Evolutionary conservation across 2,329 filamentous ascomycete genomes (phyloP).

Genomic region (Fusarium sterilihyphosum): DNA sequence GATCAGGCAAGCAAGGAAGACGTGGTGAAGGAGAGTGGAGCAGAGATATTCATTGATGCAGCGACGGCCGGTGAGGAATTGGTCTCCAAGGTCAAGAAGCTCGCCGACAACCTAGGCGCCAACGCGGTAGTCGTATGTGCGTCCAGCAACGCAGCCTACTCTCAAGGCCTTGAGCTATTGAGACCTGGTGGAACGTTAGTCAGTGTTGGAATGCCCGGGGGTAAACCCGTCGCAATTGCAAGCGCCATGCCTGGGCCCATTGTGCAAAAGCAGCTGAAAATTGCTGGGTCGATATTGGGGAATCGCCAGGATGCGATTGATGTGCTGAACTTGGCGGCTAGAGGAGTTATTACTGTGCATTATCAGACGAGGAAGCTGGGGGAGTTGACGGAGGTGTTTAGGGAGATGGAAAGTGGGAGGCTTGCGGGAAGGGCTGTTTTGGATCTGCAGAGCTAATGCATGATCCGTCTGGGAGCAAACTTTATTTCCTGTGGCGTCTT

Average conservation of each 20-base stretch:
- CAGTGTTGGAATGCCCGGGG: neutral
- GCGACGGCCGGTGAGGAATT: neutral
- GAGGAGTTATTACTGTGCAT: neutral
- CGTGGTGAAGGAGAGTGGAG: neutral
- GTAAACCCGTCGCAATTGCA: neutral
- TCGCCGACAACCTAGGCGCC: neutral
- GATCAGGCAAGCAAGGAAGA: neutral
- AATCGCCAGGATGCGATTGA: neutral
- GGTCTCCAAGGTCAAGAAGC: neutral
- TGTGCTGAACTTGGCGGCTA: neutral
- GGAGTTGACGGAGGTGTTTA: neutral
- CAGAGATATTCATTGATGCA: neutral
- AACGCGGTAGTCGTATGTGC: neutral
- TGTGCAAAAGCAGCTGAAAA: neutral
- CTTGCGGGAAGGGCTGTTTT: neutral
- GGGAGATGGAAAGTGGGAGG: neutral
- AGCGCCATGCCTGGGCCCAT: neutral
- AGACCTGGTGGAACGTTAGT: neutral
- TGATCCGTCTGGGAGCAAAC: neutral
- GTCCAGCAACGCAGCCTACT: neutral
- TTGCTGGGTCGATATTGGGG: neutral
- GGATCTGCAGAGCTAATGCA: neutral
- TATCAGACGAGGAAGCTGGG: neutral
- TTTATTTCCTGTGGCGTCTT: neutral
- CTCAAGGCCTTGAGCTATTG: neutral